These are phyloP conservation scores for Salpingoeca rosetta DNA, from an alignment of 78 protist species.

Conservation along the genomic window DNA sequence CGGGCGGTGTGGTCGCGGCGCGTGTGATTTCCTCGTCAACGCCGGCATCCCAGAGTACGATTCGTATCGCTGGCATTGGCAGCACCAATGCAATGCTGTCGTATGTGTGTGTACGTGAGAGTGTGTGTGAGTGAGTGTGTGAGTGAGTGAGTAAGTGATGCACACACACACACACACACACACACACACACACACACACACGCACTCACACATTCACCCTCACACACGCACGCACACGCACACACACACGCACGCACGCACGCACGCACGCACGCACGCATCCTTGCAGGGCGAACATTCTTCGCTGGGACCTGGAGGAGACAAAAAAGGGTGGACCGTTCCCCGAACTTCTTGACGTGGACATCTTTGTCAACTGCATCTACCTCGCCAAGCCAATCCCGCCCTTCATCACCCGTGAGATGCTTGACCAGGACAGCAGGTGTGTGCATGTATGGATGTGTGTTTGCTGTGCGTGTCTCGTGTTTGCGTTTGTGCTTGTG, in stretches of 20 bases:
- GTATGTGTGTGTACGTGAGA: background rate
- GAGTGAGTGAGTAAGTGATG: too few species aligned
- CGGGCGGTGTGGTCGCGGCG: constrained; percentile 74
- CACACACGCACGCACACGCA: background rate
- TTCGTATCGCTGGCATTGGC: background rate
- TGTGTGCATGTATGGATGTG: too few species aligned
- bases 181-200: background rate
- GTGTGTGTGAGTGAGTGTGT: too few species aligned
- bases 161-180: background rate
- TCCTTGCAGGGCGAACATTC: constrained; percentile 7
- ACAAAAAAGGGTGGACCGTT: constrained; percentile 75
- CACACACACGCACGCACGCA: background rate
- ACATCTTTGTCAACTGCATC: constrained; percentile 67
- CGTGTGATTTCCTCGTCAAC: constrained; percentile 17
- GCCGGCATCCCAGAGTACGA: constrained; percentile 37
- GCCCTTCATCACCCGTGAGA: constrained; percentile 49
- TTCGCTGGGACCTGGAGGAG: constrained; percentile 67
- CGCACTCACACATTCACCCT: background rate
- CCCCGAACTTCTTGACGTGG: constrained; percentile 35
- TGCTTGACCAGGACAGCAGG: constrained; percentile 1
- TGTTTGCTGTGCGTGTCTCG: too few species aligned
- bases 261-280: too few species aligned
- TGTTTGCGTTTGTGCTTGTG: too few species aligned
- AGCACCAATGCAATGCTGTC: background rate
- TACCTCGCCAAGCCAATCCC: constrained; percentile 51